phyloP scores from a whole-genome alignment of 1,139 yeast genomes.

The Saccharomyces pastorianus region DNA sequence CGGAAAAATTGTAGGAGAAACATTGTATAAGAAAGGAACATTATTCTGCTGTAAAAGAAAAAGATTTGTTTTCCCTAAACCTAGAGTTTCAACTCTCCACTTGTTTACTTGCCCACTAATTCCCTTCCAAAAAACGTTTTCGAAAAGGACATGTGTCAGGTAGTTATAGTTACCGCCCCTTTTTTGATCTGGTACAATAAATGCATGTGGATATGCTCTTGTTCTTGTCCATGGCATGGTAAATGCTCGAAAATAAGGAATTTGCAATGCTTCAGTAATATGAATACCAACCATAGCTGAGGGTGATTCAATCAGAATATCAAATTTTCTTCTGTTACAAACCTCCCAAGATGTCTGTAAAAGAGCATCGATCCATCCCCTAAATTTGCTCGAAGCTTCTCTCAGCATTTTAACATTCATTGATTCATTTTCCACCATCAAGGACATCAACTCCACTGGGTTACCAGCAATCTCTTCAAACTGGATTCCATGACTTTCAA shows the following conservation, averaged over 20 bases:
- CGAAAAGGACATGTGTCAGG: slow-evolving; percentile 86
- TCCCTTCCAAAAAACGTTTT: slow-evolving; percentile 89
- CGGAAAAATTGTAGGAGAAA: slow-evolving; percentile 80
- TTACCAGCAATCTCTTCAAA: slow-evolving; percentile 82
- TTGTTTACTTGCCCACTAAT: slow-evolving; percentile 79
- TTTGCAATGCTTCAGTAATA: slow-evolving; percentile 81
- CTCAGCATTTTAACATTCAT: slow-evolving; percentile 74
- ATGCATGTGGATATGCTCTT: slow-evolving; percentile 92
- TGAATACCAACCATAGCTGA: slow-evolving; percentile 95
- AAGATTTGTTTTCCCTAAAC: slow-evolving; percentile 60
- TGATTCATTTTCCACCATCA: slow-evolving; percentile 87
- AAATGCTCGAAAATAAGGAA: slow-evolving; percentile 89
- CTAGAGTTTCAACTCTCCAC: slow-evolving; percentile 69
- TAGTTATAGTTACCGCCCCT: slow-evolving; percentile 90
- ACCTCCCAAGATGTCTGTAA: slow-evolving; percentile 72
- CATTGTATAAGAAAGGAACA: slow-evolving; percentile 82
- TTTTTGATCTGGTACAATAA: slow-evolving; percentile 87
- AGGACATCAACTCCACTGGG: slow-evolving; percentile 84
- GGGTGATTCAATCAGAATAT: slow-evolving; percentile 83
- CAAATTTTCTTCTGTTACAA: slow-evolving; percentile 58
- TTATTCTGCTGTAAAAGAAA: slow-evolving; percentile 64
- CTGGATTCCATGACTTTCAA: slow-evolving; percentile 53
- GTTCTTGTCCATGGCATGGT: slow-evolving; percentile 99
- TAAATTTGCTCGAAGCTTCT: slow-evolving; percentile 73
- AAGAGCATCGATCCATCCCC: slow-evolving; percentile 72